Evolutionary conservation across 2,329 filamentous ascomycete species (phyloP).

Genomic region (Sclerotinia borealis): DNA sequence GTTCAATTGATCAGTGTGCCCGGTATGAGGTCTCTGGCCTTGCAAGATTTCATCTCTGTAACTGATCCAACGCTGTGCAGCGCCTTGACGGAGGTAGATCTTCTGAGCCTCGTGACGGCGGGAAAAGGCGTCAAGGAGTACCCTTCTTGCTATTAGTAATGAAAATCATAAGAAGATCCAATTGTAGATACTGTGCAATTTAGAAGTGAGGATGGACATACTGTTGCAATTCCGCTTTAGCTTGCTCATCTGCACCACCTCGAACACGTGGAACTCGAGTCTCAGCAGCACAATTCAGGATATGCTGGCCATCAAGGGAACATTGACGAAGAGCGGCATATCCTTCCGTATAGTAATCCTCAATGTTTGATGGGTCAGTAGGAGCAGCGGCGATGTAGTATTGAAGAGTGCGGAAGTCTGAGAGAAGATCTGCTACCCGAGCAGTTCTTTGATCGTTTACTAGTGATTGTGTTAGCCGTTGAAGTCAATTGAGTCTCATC

Average conservation of each 20-base stretch:
- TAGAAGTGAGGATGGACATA: conserved; percentile 34
- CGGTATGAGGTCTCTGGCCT: conserved; percentile 43
- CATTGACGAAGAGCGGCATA: conserved; percentile 59
- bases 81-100: conserved; percentile 56
- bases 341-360: conserved; percentile 58
- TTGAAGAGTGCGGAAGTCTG: conserved; percentile 56
- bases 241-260: conserved; percentile 53
- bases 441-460: conserved; percentile 55
- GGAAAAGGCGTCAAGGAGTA: conserved; percentile 54
- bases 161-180: neutral
- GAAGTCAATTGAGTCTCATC: neutral
- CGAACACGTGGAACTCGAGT: conserved; percentile 48
- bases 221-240: conserved; percentile 58
- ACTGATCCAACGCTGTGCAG: conserved; percentile 54
- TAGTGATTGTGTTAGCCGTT: conserved; percentile 28
- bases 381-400: conserved; percentile 55
- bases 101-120: conserved; percentile 59
- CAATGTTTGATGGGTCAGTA: conserved; percentile 46
- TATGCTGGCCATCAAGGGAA: conserved; percentile 55
- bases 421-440: conserved; percentile 56
- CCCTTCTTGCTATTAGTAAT: conserved; percentile 34
- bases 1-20: conserved; percentile 44
- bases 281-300: conserved; percentile 59
- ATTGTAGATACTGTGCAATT: conserved; percentile 13
- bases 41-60: conserved; percentile 48